phyloP scores from a whole-genome alignment of 306 rosid genomes.

The Glycine latifolia region DNA sequence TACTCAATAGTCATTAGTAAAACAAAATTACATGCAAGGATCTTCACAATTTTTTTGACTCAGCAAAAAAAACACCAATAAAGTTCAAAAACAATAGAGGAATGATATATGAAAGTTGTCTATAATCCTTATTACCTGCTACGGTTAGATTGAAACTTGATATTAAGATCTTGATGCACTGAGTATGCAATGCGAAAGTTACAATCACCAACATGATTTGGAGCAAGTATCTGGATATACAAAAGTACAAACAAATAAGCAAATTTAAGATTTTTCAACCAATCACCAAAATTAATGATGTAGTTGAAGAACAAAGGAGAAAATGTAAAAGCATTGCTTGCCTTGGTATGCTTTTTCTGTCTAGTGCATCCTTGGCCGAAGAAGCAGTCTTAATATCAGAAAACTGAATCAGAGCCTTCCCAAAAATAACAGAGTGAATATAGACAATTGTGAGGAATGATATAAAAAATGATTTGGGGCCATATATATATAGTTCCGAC shows the following conservation, averaged over 20 bases:
- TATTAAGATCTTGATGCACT: conserved; percentile 82
- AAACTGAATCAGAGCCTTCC: conserved; percentile 84
- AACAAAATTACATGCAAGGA: conserved; percentile 52
- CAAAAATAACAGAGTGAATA: neutral
- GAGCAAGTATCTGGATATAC: conserved; percentile 65
- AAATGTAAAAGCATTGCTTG: conserved; percentile 47
- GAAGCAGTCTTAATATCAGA: conserved; percentile 79
- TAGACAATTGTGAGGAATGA: too few species aligned
- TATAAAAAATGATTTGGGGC: too few species aligned
- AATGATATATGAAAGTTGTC: conserved; percentile 15
- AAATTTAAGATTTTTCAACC: conserved; percentile 8
- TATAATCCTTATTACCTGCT: conserved; percentile 65
- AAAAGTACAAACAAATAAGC: conserved; percentile 42
- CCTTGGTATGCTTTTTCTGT: conserved; percentile 90
- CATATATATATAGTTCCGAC: too few species aligned
- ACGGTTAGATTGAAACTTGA: conserved; percentile 88
- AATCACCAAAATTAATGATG: conserved; percentile 28
- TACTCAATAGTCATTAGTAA: conserved; percentile 56
- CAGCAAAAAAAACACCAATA: too few species aligned
- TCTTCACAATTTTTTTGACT: conserved; percentile 1
- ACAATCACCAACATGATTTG: conserved; percentile 72
- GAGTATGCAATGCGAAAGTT: conserved; percentile 83
- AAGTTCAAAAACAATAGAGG: too few species aligned
- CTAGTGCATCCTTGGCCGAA: conserved; percentile 76
- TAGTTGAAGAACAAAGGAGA: neutral